A percentile compares a stretch with the other conserved stretches of the same genome.
phyloP scores from a whole-genome alignment of 2,329 filamentous ascomycete species.

The Apiospora saccharicola region DNA sequence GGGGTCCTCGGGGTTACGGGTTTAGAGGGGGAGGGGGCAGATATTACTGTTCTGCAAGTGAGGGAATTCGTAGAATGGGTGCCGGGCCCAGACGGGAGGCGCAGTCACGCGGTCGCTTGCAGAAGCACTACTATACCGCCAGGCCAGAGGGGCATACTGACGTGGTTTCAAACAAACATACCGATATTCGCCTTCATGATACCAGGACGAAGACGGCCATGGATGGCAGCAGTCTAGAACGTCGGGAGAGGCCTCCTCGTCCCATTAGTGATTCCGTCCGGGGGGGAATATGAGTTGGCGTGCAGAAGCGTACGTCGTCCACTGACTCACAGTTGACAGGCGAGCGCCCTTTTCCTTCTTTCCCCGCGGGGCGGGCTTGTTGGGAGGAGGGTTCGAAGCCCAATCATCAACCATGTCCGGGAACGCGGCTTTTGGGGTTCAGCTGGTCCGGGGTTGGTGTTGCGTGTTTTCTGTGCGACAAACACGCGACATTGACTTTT shows the following conservation, averaged over 20 bases:
- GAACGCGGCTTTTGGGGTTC: not conserved
- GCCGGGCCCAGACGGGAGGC: not conserved
- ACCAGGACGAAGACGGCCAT: not conserved
- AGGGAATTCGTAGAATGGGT: not conserved
- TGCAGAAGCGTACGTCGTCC: not conserved
- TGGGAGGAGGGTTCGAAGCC: not conserved
- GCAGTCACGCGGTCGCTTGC: conserved; percentile 6
- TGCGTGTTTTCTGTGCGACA: not conserved
- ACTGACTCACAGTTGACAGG: not conserved
- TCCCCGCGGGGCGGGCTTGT: not conserved
- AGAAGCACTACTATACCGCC: not conserved
- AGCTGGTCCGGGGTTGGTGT: conserved; percentile 11
- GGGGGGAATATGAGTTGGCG: not conserved
- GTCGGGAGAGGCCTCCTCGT: not conserved
- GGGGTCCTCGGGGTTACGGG: too few relatives aligned
- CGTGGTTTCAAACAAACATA: not conserved
- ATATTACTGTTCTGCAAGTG: not conserved
- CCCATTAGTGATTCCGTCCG: not conserved
- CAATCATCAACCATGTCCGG: conserved; percentile 3
- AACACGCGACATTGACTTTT: conserved; percentile 6
- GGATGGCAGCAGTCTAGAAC: not conserved
- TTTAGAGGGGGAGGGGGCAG: not conserved
- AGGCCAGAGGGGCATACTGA: not conserved
- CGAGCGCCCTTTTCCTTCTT: too few relatives aligned
- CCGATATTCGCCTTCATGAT: not conserved